phyloP scores from a whole-genome alignment of 257 asterid genomes.

The Solanum tarapatanum region DNA sequence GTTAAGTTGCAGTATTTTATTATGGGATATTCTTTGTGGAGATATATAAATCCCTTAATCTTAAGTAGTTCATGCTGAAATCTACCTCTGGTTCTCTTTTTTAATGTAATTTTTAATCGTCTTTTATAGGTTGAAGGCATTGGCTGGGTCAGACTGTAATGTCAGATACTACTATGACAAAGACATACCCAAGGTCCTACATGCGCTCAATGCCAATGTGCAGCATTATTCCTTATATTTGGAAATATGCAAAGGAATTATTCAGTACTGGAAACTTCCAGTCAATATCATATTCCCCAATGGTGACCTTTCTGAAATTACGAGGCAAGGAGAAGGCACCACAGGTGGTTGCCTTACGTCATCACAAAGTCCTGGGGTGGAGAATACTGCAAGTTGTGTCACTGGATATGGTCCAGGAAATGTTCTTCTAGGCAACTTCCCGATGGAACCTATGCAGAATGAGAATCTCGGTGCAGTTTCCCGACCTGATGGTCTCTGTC shows the following conservation, averaged over 20 bases:
- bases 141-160: conserved; percentile 24
- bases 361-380: conserved; percentile 17
- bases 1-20: background rate
- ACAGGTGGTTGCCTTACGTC: conserved; percentile 13
- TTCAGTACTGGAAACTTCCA: conserved; percentile 54
- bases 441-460: conserved; percentile 1
- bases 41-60: background rate
- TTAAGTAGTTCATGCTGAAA: conserved; percentile 2
- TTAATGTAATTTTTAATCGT: background rate
- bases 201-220: conserved; percentile 27
- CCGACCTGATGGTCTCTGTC: conserved; percentile 9
- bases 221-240: conserved; percentile 34
- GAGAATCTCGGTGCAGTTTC: conserved; percentile 5
- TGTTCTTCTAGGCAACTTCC: background rate
- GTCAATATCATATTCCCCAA: conserved; percentile 13
- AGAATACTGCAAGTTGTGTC: conserved; percentile 21
- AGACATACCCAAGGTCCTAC: conserved; percentile 47
- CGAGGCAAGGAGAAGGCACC: conserved; percentile 14
- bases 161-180: conserved; percentile 45
- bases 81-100: background rate
- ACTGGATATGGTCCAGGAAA: conserved; percentile 15
- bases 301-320: conserved; percentile 18
- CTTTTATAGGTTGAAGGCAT: conserved; percentile 47
- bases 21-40: background rate
- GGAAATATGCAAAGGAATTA: conserved; percentile 58